These are phyloP conservation scores for Citeromyces nyonsensis DNA, from an alignment of 805 yeast species.

Conservation along the genomic window DNA sequence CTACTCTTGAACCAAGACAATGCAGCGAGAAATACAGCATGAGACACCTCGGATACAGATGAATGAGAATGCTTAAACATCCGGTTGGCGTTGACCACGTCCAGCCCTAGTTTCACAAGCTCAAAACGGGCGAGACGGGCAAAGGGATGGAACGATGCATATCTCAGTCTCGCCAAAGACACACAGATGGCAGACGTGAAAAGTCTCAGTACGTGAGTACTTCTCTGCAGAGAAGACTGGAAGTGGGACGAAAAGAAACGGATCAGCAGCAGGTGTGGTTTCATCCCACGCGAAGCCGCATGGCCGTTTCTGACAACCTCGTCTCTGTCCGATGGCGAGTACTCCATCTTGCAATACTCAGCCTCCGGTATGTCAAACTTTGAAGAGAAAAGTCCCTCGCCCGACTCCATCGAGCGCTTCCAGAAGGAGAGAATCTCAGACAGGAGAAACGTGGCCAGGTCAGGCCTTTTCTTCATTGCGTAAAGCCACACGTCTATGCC, in stretches of 20 bases:
- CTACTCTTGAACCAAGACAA: constrained; percentile 65
- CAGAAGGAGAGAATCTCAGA: constrained; percentile 57
- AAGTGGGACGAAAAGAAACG: constrained; percentile 60
- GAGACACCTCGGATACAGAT: constrained; percentile 27
- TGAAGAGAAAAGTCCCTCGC: constrained; percentile 50
- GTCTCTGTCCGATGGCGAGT: constrained; percentile 66
- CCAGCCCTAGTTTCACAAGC: constrained; percentile 50
- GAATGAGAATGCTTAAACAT: constrained; percentile 10
- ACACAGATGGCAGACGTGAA: constrained; percentile 45
- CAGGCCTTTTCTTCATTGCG: constrained; percentile 51
- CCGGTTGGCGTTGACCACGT: constrained; percentile 40
- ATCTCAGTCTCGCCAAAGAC: constrained; percentile 32
- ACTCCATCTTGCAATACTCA: constrained; percentile 68
- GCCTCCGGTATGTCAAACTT: constrained; percentile 39
- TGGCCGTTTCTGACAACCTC: constrained; percentile 36
- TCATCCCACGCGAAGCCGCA: constrained; percentile 26
- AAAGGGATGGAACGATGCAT: constrained; percentile 73
- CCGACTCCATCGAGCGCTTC: constrained; percentile 45
- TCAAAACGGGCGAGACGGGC: constrained; percentile 67
- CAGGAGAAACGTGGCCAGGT: constrained; percentile 40
- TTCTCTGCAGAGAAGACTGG: constrained; percentile 62
- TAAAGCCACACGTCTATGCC: constrained; percentile 75
- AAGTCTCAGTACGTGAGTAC: constrained; percentile 51
- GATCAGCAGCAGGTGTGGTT: constrained; percentile 59
- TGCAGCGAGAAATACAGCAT: constrained; percentile 42